Evolutionary conservation across 129 eudicot species (phyloP).

Genomic region (Apium graveolens): DNA sequence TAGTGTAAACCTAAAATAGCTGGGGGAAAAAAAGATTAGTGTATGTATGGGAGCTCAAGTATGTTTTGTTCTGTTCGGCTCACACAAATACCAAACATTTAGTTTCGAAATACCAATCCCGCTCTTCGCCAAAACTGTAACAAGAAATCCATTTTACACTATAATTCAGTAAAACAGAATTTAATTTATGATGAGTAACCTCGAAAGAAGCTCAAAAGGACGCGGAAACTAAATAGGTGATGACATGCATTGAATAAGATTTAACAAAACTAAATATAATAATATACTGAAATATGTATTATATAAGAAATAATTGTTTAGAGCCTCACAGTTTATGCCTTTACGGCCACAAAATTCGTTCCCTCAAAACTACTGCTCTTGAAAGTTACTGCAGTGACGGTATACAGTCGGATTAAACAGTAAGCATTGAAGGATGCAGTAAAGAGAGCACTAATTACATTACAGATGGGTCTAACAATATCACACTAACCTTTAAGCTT

Average conservation of each 20-base stretch:
- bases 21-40: too few relatives aligned
- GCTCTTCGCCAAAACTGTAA: background rate
- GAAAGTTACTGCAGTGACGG: background rate
- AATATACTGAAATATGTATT: too few relatives aligned
- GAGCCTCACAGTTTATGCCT: background rate
- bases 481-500: conserved; percentile 4
- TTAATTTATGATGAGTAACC: too few relatives aligned
- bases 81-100: background rate
- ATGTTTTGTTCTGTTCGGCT: background rate
- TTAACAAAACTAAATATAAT: too few relatives aligned
- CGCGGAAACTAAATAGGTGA: background rate
- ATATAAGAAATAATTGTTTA: background rate
- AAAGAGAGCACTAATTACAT: background rate
- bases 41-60: background rate
- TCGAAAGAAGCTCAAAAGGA: background rate
- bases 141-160: too few relatives aligned
- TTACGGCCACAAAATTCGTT: background rate
- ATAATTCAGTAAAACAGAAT: too few relatives aligned
- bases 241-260: too few relatives aligned
- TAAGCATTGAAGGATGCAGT: background rate
- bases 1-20: too few relatives aligned
- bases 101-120: too few relatives aligned
- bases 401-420: background rate
- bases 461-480: conserved; percentile 1
- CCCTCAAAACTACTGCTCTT: background rate